These are phyloP conservation scores for Colletotrichum falcatum DNA, from an alignment of 2,329 filamentous ascomycete genomes.

Conservation along the genomic window DNA sequence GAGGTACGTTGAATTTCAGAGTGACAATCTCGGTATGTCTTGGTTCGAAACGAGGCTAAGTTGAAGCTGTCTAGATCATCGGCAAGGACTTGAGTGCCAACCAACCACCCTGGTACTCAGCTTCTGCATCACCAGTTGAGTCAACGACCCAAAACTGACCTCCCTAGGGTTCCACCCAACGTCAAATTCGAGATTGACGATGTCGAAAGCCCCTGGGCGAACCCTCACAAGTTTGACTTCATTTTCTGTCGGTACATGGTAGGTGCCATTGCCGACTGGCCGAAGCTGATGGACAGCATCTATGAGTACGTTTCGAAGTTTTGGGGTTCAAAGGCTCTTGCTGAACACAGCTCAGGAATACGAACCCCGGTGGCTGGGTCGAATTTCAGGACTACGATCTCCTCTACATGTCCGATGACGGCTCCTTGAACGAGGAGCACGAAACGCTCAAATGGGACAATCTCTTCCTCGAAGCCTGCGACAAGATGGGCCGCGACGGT, in stretches of 20 bases:
- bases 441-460: constrained; percentile 43
- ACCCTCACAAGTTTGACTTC: constrained; percentile 49
- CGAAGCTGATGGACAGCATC: constrained; percentile 16
- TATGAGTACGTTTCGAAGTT: background rate
- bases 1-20: background rate
- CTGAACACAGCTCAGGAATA: constrained; percentile 43
- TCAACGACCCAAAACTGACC: background rate
- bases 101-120: constrained; percentile 17
- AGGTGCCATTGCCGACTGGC: constrained; percentile 13
- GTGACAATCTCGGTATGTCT: too few relatives aligned
- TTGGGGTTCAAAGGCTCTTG: fast-evolving
- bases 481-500: constrained; percentile 39
- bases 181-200: constrained; percentile 76
- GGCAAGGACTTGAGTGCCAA: constrained; percentile 36
- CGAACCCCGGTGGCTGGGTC: constrained; percentile 52
- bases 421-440: constrained; percentile 43
- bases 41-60: background rate
- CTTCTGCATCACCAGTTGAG: fast-evolving
- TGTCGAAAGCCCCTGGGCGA: constrained; percentile 62
- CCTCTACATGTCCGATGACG: constrained; percentile 47
- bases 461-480: constrained; percentile 40
- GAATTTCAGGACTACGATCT: constrained; percentile 48
- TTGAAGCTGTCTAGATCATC: background rate
- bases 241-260: constrained; percentile 46
- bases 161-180: constrained; percentile 66